Conservation (phyloP, 2,329 filamentous ascomycete genomes). For the Periconia digitata region DNA sequence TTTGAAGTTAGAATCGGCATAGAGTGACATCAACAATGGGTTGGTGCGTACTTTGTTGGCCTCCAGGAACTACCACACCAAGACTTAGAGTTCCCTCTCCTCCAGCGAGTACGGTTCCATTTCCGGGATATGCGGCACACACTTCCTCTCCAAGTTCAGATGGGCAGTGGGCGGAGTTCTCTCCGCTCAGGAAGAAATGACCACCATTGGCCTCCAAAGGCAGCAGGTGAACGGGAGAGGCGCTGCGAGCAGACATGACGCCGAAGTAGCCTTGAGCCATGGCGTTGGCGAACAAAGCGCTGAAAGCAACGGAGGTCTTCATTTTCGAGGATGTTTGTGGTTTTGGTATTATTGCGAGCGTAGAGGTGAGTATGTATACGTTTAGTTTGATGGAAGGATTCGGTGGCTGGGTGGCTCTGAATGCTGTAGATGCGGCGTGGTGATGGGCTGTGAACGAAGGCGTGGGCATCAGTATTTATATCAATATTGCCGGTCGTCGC, state of each 20-base stretch:
- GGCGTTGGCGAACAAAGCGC: conserved; percentile 27
- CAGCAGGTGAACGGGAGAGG: conserved; percentile 53
- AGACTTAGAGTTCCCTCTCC: conserved; percentile 36
- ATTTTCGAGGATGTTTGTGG: conserved; percentile 22
- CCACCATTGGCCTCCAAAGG: conserved; percentile 51
- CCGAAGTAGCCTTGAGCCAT: conserved; percentile 41
- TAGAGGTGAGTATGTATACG: background rate
- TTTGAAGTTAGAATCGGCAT: conserved; percentile 3
- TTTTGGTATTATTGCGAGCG: conserved; percentile 15
- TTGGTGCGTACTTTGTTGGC: conserved; percentile 50
- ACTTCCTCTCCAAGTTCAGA: conserved; percentile 30
- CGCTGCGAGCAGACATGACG: conserved; percentile 49
- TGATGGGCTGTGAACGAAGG: background rate
- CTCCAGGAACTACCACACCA: conserved; percentile 61
- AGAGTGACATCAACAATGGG: background rate
- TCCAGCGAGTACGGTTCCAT: conserved; percentile 49
- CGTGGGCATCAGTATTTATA: conserved; percentile 6
- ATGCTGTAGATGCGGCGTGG: background rate
- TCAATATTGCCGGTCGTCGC: background rate
- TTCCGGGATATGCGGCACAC: conserved; percentile 49
- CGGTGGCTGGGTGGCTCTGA: background rate
- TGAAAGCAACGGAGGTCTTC: conserved; percentile 37
- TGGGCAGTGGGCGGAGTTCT: conserved; percentile 55
- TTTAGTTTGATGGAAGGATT: background rate
- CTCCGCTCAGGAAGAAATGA: conserved; percentile 54